Base-by-base conservation (phyloP, 495 filamentous ascomycete genomes). In the Achaetomiella virescens region DNA sequence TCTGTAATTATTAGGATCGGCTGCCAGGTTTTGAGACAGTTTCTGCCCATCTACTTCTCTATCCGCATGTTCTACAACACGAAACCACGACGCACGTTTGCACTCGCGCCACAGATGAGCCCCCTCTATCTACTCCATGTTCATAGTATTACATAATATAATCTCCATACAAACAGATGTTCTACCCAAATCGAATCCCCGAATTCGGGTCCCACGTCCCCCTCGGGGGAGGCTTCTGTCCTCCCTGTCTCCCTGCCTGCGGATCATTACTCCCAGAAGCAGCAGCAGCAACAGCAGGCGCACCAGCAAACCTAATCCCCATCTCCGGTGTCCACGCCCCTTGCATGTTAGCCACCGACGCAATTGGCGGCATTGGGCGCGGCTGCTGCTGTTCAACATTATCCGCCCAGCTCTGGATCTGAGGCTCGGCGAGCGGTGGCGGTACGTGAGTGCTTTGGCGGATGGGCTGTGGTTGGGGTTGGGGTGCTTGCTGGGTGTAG, bases 281-380 rank as follows among this genome's bases (percentile, higher is more conserved):
- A 44, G 10, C 55, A n/a, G 18, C 41, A 9, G 17, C 24, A 12
- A 24, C 35, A 21, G 24, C 43, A 25, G 61, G 48, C 11, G 58
- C 17, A 11, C 47, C 45, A 17, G 58, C 78, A 65, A 92, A 95
- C 18, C 84, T 84, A 57, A 93, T 91, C 0, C 87, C 87, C 74
- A 87, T 82, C 6, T 88, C 85, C 0, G 88, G 88, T 37, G 81
- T 81, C 89, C 89, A 93, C 57, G 88, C 81, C 2, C 76, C 72
- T n/a, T 70, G 70, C 60, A 80, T 65, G 21, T 43, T 60, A 1
- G 61, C 59, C 1, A 64, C 56, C 6, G 64, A 57, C 6, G 57
- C 47, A 10, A 61, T 73, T 0, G 79, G 77, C 17, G 77, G 72
- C 63, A 72, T 69, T 20, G 76, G 72, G 31, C 75, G 66, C 2